Conservation (phyloP, 1,284 basidiomycete genomes). For the Xanthoconium separans region DNA sequence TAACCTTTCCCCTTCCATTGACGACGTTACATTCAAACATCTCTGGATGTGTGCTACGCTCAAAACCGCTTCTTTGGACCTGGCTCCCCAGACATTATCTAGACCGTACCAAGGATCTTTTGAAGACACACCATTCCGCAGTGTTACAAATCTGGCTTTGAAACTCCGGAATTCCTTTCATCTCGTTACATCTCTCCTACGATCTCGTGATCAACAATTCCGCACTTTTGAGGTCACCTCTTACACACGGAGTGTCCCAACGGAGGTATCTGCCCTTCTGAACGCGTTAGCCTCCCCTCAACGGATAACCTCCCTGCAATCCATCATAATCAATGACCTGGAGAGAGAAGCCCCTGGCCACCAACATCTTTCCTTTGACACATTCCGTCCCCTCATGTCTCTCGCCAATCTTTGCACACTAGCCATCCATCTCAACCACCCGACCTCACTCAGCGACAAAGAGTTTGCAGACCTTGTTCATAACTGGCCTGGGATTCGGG, state of each 20-base stretch:
- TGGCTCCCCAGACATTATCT: not conserved
- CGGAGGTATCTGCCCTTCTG: slow-evolving; percentile 2
- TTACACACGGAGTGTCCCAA: no score
- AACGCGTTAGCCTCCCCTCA: not conserved
- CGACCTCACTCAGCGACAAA: not conserved
- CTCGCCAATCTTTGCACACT: slow-evolving; percentile 5
- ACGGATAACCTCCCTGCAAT: slow-evolving; percentile 2
- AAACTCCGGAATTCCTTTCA: not conserved
- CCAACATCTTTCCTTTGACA: not conserved
- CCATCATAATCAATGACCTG: not conserved
- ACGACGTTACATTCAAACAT: not conserved
- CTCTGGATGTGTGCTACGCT: not conserved
- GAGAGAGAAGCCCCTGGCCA: no score
- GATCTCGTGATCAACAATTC: slow-evolving; percentile 3
- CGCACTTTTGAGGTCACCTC: not conserved
- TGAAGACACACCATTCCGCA: slow-evolving; percentile 3
- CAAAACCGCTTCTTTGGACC: not conserved
- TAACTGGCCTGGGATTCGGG: not conserved
- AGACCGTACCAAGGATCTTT: not conserved
- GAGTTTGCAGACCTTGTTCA: not conserved
- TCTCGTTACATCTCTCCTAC: not conserved
- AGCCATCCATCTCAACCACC: not conserved
- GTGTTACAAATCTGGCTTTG: not conserved
- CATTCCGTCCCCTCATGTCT: not conserved
- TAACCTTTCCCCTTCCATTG: not conserved